Conservation (phyloP, 495 filamentous ascomycete species). For the Parathielavia appendiculata region DNA sequence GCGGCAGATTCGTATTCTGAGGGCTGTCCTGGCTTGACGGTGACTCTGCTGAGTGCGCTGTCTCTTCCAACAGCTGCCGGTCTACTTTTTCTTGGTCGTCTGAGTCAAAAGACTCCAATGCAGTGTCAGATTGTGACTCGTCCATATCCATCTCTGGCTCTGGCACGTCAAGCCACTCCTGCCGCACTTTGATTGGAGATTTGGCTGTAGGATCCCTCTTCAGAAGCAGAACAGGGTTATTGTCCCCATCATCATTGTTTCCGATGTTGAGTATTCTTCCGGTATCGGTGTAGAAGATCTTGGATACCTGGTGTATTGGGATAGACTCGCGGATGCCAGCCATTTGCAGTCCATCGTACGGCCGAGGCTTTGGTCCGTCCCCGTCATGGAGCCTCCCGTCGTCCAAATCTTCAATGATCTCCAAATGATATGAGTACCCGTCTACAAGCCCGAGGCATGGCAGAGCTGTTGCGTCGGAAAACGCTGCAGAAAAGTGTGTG, state of each 20-base stretch:
- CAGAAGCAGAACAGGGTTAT: slow-evolving; percentile 79
- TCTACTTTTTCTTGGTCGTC: slow-evolving; percentile 60
- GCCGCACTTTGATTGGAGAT: slow-evolving; percentile 50
- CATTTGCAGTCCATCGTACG: slow-evolving; percentile 64
- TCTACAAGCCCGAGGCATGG: slow-evolving; percentile 29
- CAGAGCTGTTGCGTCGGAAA: background rate
- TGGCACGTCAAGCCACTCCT: slow-evolving; percentile 24
- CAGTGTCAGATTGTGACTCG: background rate
- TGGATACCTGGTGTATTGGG: slow-evolving; percentile 86
- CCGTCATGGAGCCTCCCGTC: slow-evolving; percentile 83
- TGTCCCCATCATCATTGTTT: slow-evolving; percentile 64
- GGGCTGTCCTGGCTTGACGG: slow-evolving; percentile 12
- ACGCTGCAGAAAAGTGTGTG: background rate
- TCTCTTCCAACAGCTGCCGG: slow-evolving; percentile 57
- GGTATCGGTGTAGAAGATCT: slow-evolving; percentile 96
- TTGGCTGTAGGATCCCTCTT: slow-evolving; percentile 76
- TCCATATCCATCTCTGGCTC: background rate
- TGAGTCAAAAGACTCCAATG: slow-evolving; percentile 13
- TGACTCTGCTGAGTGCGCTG: slow-evolving; percentile 14
- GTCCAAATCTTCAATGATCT: slow-evolving; percentile 88
- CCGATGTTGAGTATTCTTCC: slow-evolving; percentile 90
- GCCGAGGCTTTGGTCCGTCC: slow-evolving; percentile 59
- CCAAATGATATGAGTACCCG: slow-evolving; percentile 83
- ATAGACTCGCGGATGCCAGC: slow-evolving; percentile 82
- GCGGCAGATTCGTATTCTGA: slow-evolving; percentile 62